Evolutionary conservation across 495 filamentous ascomycete genomes (phyloP), one percentile per base, ranked within the genome.

Genomic region (Astrocystis sublimbata): DNA sequence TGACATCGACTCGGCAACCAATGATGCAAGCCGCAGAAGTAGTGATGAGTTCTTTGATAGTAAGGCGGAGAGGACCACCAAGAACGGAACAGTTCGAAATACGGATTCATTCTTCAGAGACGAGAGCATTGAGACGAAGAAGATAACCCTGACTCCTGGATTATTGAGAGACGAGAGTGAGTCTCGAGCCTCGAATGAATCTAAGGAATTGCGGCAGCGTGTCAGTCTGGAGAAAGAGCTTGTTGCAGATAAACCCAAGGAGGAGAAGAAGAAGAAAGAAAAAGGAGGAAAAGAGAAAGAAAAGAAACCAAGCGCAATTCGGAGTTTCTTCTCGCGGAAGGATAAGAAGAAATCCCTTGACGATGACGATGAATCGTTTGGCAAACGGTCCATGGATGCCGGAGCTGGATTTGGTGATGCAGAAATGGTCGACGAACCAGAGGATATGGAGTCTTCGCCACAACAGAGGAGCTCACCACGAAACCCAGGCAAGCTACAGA

Each of bases 71-170:
- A 85, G 80, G 75, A 87, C 87, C 66, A 91, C 92, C 31, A 86
- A 89, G 66, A 93, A 93, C 71, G 92, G 91, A 30, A 92, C 88
- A 42, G 80, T 96, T 21, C 84, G 93, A 59, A 93, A 93, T 69
- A 92, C 90, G 12, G 92, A 97, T 71, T 96, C 91, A 9, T 97
- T 98, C 80, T 97, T 96, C 82, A 96, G 92, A 74, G 94, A 98
- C 63, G 94, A 98, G 65, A 90, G 86, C 30, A 87, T 89, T 36
- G 96, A 97, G 70, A 97, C 94, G 1, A 90, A 93, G 75, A 99
- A 99, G 79, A 97, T 99, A 63, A 96, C 92, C 2, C 81, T 99
- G 31, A 99, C 94, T 0, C 94, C 94, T 12, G 96, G 93, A 63
- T 79, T 99, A n/a, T 80, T 98, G 38, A 86, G 94, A 15, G 93